Base-by-base conservation (phyloP, 1,284 basidiomycete species). In the Rhodotorula sp. region DNA sequence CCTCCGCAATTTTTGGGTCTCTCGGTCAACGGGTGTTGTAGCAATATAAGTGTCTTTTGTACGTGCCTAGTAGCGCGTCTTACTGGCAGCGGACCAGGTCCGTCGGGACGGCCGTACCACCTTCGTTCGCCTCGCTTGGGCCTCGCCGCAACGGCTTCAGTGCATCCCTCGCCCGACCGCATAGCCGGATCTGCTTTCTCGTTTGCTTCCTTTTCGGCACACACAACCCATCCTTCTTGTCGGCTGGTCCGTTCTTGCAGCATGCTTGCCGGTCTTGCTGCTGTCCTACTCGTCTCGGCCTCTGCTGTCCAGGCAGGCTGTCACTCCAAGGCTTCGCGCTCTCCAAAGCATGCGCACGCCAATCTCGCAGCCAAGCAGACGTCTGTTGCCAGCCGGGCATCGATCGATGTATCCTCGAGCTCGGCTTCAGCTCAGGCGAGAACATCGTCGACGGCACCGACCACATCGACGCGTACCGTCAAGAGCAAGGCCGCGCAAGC, bases 1-100 rank as follows among this genome's bases (percentile, higher is more conserved):
- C 16, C 25, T 19, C 41, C 17, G 45, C 42, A 25, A 23, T 41
- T 17, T 23, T 34, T 27, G 19, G 17, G 27, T 55, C 42, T n/a
- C 46, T 46, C 16, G 44, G 5, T 41, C 54, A 14, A n/a, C 52
- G 52, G 63, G 44, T 64, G 63, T 64, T 58, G 63, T 64, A 64
- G 23, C 34, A 41, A 21, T 21, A 21, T 21, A 17, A 8, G 1
- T 19, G 19, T 34, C 34, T 34, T 34, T 25, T 10, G 21, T 10
- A 19, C 21, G 7, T 17, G 19, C 49, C n/a, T 23, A 50, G 49
- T 10, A 19, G 17, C 49, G 19, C 49, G 5, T 34, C 34, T 34
- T 5, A 34, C n/a, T 34, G 34, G 34, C 34, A 34, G 34, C 34
- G 34, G 34, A 34, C 5, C 34, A 5, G 34, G 34, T 34, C 34